Conservation (phyloP, 768 basidiomycete genomes). For the Suillus decipiens region DNA sequence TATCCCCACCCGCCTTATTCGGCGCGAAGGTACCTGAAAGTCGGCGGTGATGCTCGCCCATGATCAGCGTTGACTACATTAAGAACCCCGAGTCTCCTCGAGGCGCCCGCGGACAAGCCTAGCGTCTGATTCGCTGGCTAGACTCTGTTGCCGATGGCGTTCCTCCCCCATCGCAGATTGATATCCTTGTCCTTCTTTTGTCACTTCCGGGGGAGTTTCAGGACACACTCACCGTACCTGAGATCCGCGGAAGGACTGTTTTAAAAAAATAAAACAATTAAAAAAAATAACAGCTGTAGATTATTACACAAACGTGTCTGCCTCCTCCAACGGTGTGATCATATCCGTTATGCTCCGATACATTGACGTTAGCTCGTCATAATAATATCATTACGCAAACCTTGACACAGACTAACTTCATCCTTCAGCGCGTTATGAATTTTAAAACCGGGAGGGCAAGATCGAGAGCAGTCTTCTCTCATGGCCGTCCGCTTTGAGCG, state of each 20-base stretch:
- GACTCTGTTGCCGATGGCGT: not conserved
- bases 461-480: not conserved
- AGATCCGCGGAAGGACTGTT: not conserved
- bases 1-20: conserved; percentile 9
- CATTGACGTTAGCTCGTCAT: not conserved
- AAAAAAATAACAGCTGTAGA: not conserved
- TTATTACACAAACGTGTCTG: not conserved
- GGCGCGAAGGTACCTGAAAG: conserved; percentile 6
- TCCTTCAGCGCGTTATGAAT: not conserved
- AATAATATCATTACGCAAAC: too few relatives aligned
- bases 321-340: not conserved
- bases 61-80: not conserved
- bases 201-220: not conserved
- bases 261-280: not conserved
- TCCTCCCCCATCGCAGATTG: conserved; percentile 1
- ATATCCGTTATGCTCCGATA: not conserved
- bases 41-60: not conserved
- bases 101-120: not conserved
- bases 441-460: not conserved
- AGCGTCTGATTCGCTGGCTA: not conserved
- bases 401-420: not conserved
- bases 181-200: not conserved
- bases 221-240: conserved; percentile 1
- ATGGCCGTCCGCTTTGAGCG: not conserved
- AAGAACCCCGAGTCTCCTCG: not conserved